Percentiles rank a stretch among this genome's conserved stretches.
These are phyloP conservation scores for Millerozyma acaciae DNA, from an alignment of 805 yeast species.

Conservation along the genomic window DNA sequence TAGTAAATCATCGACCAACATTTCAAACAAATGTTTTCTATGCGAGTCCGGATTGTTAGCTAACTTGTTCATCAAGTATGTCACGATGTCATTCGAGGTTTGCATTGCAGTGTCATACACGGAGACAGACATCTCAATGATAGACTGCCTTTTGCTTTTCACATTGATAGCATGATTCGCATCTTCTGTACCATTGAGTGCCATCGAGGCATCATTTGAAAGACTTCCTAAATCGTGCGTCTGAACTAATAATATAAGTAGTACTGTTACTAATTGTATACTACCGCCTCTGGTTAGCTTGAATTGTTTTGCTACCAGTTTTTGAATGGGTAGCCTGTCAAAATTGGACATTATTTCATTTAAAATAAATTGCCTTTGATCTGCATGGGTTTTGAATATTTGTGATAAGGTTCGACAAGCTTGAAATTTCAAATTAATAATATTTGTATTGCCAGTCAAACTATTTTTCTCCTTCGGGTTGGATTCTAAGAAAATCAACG, in stretches of 20 bases:
- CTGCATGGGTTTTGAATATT: constrained; percentile 39
- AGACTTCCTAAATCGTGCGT: constrained; percentile 22
- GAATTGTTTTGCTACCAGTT: constrained; percentile 39
- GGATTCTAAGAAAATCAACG: constrained; percentile 38
- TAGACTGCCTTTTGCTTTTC: constrained; percentile 3
- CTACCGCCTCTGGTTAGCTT: constrained; percentile 41
- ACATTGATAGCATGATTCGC: background rate
- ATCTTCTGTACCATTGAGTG: background rate
- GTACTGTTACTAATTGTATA: constrained; percentile 46
- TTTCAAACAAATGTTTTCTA: constrained; percentile 42
- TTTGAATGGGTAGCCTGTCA: constrained; percentile 46
- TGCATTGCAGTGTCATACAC: constrained; percentile 5
- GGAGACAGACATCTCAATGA: constrained; percentile 2
- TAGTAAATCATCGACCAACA: constrained; percentile 54
- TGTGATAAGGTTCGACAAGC: constrained; percentile 21
- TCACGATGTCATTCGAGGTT: constrained; percentile 25
- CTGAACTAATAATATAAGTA: constrained; percentile 44
- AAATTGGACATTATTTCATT: constrained; percentile 55
- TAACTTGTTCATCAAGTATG: constrained; percentile 15
- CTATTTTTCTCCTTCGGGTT: constrained; percentile 19
- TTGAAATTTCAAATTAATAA: constrained; percentile 24
- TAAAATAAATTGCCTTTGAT: constrained; percentile 58
- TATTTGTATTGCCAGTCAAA: constrained; percentile 13
- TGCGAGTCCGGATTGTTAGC: constrained; percentile 22
- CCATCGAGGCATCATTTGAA: constrained; percentile 5